phyloP scores from a whole-genome alignment of 192 early-diverging fungal genomes.

The Coemansia biformis region DNA sequence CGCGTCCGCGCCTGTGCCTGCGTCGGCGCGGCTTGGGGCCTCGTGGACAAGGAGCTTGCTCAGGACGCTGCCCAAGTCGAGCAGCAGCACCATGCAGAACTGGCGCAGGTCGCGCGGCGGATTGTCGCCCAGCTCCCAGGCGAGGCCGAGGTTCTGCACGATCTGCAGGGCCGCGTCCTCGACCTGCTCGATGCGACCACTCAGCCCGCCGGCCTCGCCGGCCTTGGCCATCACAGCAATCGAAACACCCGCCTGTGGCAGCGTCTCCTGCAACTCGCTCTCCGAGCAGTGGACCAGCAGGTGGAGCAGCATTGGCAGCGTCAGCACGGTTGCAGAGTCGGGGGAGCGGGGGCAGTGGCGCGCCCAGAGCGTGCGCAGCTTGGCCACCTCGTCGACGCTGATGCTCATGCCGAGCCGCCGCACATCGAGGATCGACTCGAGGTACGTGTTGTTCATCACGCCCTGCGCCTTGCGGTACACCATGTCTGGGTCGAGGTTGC shows the following conservation, averaged over 20 bases:
- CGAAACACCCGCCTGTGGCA: slow-evolving; percentile 45
- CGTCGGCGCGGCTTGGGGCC: slow-evolving; percentile 1
- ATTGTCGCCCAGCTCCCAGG: slow-evolving; percentile 50
- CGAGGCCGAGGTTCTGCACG: slow-evolving; percentile 48
- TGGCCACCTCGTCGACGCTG: slow-evolving; percentile 34
- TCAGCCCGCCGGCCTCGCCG: slow-evolving; percentile 20
- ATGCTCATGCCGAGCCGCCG: slow-evolving; percentile 48
- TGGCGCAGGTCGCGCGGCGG: slow-evolving; percentile 48
- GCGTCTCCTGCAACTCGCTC: slow-evolving; percentile 35
- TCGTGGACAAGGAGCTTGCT: slow-evolving; percentile 35
- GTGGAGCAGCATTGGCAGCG: slow-evolving; percentile 49
- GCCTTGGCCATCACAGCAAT: slow-evolving; percentile 41
- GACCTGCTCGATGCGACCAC: slow-evolving; percentile 44
- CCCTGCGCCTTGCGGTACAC: slow-evolving; percentile 50
- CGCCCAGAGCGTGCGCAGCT: slow-evolving; percentile 39
- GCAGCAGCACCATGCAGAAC: slow-evolving; percentile 49
- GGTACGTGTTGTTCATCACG: slow-evolving; percentile 37
- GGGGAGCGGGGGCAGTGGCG: slow-evolving; percentile 31
- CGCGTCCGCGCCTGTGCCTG: slow-evolving; percentile 20
- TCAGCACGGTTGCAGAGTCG: slow-evolving; percentile 20
- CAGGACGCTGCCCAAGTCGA: slow-evolving; percentile 44
- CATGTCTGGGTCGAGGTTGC: slow-evolving; percentile 49
- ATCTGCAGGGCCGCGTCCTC: slow-evolving; percentile 51
- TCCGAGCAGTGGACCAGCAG: slow-evolving; percentile 48
- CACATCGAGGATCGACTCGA: slow-evolving; percentile 44